Percentiles rank a stretch among this genome's conserved stretches.
Evolutionary conservation across 768 basidiomycete species (phyloP).

Genomic region (Candolleomyces aberdarensis): DNA sequence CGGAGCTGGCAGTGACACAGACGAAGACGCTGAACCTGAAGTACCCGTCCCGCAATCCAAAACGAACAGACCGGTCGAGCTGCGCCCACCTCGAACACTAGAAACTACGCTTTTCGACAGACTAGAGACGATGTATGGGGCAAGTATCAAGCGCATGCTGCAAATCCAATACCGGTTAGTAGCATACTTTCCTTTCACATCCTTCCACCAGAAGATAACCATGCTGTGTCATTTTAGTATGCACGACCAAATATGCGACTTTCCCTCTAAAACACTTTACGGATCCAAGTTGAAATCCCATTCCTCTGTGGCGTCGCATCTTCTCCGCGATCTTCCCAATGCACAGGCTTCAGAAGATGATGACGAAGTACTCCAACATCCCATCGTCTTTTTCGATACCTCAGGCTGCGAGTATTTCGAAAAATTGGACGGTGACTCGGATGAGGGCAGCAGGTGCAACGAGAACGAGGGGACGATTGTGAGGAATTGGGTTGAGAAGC

Average conservation of each 20-base stretch:
- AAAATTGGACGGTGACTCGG: conserved; percentile 68
- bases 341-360: conserved; percentile 60
- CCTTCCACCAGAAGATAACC: not conserved
- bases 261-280: conserved; percentile 85
- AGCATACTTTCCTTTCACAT: not conserved
- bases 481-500: conserved; percentile 72
- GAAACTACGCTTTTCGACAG: conserved; percentile 92
- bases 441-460: conserved; percentile 89
- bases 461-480: conserved; percentile 94
- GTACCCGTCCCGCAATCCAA: conserved; percentile 7
- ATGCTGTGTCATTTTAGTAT: conserved; percentile 49
- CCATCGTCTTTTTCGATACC: conserved; percentile 93
- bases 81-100: conserved; percentile 64
- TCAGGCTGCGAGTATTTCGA: conserved; percentile 94
- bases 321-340: conserved; percentile 68
- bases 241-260: conserved; percentile 81
- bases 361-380: conserved; percentile 69
- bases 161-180: conserved; percentile 83
- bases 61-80: conserved; percentile 7
- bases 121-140: conserved; percentile 84
- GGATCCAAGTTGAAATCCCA: conserved; percentile 66
- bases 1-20: conserved; percentile 4
- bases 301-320: conserved; percentile 63
- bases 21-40: not conserved
- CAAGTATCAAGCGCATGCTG: conserved; percentile 80